A percentile compares a stretch with the other conserved stretches of the same genome.
These are phyloP conservation scores for Powellomyces hirtus DNA, from an alignment of 192 early-diverging fungal species.

Conservation along the genomic window DNA sequence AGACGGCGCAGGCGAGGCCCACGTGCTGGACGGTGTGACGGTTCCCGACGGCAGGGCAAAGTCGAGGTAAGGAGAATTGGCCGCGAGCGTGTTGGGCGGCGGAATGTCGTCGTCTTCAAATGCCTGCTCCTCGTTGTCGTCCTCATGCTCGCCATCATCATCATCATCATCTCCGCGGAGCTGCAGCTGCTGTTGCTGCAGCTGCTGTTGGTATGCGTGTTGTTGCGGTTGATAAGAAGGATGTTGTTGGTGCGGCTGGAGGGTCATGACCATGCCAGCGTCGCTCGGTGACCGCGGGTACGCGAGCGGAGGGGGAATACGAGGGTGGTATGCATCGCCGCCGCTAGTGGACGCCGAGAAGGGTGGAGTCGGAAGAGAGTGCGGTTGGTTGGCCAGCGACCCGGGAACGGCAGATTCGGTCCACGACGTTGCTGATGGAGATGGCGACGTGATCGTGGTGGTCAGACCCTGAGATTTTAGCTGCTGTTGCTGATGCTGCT, in stretches of 20 bases:
- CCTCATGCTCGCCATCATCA: neutral
- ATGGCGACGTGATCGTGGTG: neutral
- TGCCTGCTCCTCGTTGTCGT: no score
- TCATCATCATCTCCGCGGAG: neutral
- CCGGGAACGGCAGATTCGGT: no score
- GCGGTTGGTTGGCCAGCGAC: neutral
- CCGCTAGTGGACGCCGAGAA: slow-evolving; percentile 17
- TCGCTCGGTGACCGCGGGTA: slow-evolving; percentile 15
- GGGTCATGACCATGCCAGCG: neutral
- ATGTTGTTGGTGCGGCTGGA: neutral
- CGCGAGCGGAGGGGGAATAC: slow-evolving; percentile 19
- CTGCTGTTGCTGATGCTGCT: neutral
- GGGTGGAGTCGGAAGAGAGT: slow-evolving; percentile 26
- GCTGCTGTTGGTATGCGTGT: neutral
- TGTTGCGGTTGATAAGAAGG: neutral
- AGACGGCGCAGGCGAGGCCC: slow-evolving; percentile 19
- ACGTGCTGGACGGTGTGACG: slow-evolving; percentile 21
- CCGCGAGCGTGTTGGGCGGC: neutral
- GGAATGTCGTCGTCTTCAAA: neutral
- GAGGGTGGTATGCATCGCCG: slow-evolving; percentile 10
- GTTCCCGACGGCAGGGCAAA: slow-evolving; percentile 1
- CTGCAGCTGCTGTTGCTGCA: neutral
- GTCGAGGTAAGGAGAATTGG: slow-evolving; percentile 8
- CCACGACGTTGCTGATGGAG: neutral
- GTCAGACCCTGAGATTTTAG: neutral